Conservation (phyloP, 345 rosid genomes). For the Lagerstroemia speciosa region DNA sequence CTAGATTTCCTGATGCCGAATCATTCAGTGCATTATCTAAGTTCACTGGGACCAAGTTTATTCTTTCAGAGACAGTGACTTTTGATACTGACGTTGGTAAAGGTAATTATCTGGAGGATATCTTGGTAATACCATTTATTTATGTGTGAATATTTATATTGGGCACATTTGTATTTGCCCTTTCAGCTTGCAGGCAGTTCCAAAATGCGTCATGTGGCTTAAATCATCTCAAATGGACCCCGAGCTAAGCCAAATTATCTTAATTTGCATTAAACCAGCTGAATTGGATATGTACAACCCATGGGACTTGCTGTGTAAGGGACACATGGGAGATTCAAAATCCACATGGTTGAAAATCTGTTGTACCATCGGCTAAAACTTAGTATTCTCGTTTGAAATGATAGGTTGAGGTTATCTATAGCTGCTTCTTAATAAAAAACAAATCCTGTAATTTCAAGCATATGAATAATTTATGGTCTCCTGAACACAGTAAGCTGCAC, state of each 20-base stretch:
- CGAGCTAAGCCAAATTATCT: background rate
- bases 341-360: background rate
- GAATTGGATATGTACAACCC: background rate
- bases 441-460: background rate
- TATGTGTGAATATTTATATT: background rate
- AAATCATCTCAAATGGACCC: background rate
- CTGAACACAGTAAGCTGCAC: background rate
- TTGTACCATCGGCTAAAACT: background rate
- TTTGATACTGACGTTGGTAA: constrained; percentile 37
- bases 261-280: background rate
- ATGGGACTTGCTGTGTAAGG: background rate
- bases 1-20: constrained; percentile 77
- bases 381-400: background rate
- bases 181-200: background rate
- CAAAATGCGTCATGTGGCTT: background rate
- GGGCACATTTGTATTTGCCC: background rate
- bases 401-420: background rate
- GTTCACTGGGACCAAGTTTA: constrained; percentile 60
- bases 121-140: background rate
- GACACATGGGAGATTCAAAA: background rate
- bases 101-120: constrained; percentile 31
- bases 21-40: constrained; percentile 55
- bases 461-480: background rate
- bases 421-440: background rate
- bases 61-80: constrained; percentile 50